Percentiles rank a stretch among this genome's conserved stretches.
Conservation (phyloP, 2,329 filamentous ascomycete genomes). For the Talaromyces sp. region DNA sequence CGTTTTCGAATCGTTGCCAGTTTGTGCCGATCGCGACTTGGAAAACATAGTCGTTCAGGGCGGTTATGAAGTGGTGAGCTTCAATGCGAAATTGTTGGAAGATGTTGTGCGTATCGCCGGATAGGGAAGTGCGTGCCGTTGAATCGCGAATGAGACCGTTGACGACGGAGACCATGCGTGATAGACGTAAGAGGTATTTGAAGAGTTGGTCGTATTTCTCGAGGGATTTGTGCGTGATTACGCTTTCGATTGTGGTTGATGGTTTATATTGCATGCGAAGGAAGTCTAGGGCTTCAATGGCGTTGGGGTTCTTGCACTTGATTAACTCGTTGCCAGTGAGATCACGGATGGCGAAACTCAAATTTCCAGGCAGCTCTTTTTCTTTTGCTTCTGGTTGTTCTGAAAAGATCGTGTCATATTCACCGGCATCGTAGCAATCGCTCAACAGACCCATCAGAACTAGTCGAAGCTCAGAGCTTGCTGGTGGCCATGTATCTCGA, state of each 20-base stretch:
- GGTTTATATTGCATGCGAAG: constrained; percentile 81
- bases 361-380: constrained; percentile 61
- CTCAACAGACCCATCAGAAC: constrained; percentile 81
- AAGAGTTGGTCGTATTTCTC: constrained; percentile 85
- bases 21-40: constrained; percentile 71
- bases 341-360: constrained; percentile 83
- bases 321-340: constrained; percentile 76
- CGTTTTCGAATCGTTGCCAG: constrained; percentile 69
- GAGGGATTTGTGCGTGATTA: constrained; percentile 70
- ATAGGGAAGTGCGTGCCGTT: constrained; percentile 36
- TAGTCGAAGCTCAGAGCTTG: constrained; percentile 86
- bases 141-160: constrained; percentile 63
- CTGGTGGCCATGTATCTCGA: constrained; percentile 85
- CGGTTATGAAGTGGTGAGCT: constrained; percentile 74
- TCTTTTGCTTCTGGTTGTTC: constrained; percentile 24
- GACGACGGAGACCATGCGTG: constrained; percentile 76
- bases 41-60: constrained; percentile 74
- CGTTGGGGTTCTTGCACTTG: constrained; percentile 76
- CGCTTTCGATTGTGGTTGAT: constrained; percentile 65
- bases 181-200: constrained; percentile 70
- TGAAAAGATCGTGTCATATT: constrained; percentile 22
- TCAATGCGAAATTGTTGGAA: constrained; percentile 68
- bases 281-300: constrained; percentile 89
- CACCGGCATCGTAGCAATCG: constrained; percentile 62
- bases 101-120: constrained; percentile 40